Evolutionary conservation across 257 asterid species (phyloP).

Genomic region (Apocynum venetum): DNA sequence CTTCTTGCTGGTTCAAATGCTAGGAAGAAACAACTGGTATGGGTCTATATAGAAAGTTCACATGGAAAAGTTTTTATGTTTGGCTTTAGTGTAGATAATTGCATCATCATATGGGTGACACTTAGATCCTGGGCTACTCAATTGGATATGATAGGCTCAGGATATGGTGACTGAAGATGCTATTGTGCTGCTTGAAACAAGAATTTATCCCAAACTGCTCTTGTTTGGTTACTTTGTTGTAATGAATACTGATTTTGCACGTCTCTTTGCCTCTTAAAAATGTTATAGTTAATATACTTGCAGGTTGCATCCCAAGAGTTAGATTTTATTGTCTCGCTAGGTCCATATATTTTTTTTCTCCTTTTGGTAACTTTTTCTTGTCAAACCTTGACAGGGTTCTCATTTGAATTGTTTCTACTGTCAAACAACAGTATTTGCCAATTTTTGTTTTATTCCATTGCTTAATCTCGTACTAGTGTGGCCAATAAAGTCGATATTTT

Average conservation of each 20-base stretch:
- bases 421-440: neutral
- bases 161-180: neutral
- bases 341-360: neutral
- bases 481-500: neutral
- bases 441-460: neutral
- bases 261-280: neutral
- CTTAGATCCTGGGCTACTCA: neutral
- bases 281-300: neutral
- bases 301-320: neutral
- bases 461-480: neutral
- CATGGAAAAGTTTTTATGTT: neutral
- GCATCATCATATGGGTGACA: neutral
- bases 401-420: neutral
- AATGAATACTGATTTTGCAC: neutral
- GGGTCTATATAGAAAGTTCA: slow-evolving; percentile 10
- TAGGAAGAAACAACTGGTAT: slow-evolving; percentile 86
- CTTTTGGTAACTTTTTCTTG: neutral
- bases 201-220: neutral
- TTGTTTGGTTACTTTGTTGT: neutral
- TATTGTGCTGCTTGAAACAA: neutral
- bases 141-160: neutral
- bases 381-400: neutral
- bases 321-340: neutral
- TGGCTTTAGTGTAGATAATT: neutral
- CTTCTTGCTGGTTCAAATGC: slow-evolving; percentile 86